These are phyloP conservation scores for Pyrenopolyporus hunteri DNA, from an alignment of 495 filamentous ascomycete species.

Conservation along the genomic window DNA sequence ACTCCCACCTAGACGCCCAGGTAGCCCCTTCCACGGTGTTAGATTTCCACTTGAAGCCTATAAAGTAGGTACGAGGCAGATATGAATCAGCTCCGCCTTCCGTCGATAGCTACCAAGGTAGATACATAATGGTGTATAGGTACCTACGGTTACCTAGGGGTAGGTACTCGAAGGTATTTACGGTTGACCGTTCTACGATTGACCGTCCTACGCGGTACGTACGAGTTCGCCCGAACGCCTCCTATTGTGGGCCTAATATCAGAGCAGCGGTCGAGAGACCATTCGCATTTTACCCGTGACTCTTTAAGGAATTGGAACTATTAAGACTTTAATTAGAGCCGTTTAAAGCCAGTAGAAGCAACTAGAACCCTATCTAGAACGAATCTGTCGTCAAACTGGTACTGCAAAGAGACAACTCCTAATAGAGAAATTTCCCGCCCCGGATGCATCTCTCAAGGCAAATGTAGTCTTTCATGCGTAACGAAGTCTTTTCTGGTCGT, in stretches of 20 bases:
- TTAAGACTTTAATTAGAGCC: background rate
- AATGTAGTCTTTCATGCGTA: constrained; percentile 36
- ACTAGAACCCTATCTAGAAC: constrained; percentile 5
- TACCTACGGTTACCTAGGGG: no score
- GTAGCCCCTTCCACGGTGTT: background rate
- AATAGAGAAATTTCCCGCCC: constrained; percentile 1
- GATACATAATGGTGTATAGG: no score
- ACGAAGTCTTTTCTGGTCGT: constrained; percentile 41
- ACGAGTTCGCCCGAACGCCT: no score
- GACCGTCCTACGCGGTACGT: no score
- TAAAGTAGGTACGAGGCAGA: background rate
- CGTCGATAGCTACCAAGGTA: background rate
- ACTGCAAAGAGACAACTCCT: background rate
- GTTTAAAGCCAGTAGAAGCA: background rate
- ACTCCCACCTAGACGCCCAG: background rate
- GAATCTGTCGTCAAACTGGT: background rate
- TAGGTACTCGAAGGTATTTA: no score
- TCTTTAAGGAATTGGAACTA: background rate
- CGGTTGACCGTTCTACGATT: no score
- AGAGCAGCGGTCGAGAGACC: no score
- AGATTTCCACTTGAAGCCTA: background rate
- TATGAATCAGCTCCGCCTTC: constrained; percentile 8
- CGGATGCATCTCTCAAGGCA: constrained; percentile 22
- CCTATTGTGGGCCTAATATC: no score
- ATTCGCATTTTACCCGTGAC: background rate